A percentile compares a stretch with the other conserved stretches of the same genome.
These are phyloP conservation scores for Phytophthora macrochlamydospora DNA, from an alignment of 352 stramenopile genomes.

Conservation along the genomic window DNA sequence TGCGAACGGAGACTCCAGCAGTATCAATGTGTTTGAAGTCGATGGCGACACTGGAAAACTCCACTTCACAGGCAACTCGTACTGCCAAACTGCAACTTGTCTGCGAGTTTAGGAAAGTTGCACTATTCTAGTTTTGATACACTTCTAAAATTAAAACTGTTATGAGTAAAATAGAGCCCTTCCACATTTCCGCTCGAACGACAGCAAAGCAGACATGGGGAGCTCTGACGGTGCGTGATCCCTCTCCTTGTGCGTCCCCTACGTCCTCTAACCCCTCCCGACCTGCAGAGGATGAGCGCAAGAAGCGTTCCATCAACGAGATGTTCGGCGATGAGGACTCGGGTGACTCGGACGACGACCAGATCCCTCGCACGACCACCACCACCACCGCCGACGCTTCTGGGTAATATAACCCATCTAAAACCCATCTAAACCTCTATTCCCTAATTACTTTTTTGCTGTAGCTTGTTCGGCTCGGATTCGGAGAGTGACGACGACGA, in stretches of 20 bases:
- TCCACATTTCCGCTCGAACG: conserved; percentile 5
- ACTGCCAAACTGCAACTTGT: background rate
- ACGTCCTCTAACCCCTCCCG: background rate
- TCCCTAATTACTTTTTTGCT: background rate
- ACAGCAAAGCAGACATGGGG: conserved; percentile 30
- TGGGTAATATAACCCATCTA: conserved; percentile 35
- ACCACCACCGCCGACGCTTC: conserved; percentile 72
- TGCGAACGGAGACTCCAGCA: too few species aligned
- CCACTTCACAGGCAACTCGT: too few species aligned
- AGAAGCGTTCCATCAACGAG: conserved; percentile 81
- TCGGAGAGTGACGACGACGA: conserved; percentile 85
- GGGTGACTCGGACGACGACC: conserved; percentile 69
- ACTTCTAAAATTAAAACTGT: background rate
- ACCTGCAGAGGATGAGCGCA: conserved; percentile 68
- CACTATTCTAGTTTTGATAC: too few species aligned
- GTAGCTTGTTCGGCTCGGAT: conserved; percentile 85
- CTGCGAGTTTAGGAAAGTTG: too few species aligned
- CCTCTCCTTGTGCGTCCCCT: background rate
- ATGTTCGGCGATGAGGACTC: conserved; percentile 89
- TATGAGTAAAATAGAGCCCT: background rate
- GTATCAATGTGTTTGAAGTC: too few species aligned
- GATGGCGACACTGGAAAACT: too few species aligned
- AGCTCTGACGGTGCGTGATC: conserved; percentile 63
- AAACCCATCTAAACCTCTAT: too few species aligned
- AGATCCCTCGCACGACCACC: conserved; percentile 47